Evolutionary conservation across 2,329 filamentous ascomycete genomes (phyloP), one percentile per base, ranked within the genome.

Genomic region (Penicillium sp.): DNA sequence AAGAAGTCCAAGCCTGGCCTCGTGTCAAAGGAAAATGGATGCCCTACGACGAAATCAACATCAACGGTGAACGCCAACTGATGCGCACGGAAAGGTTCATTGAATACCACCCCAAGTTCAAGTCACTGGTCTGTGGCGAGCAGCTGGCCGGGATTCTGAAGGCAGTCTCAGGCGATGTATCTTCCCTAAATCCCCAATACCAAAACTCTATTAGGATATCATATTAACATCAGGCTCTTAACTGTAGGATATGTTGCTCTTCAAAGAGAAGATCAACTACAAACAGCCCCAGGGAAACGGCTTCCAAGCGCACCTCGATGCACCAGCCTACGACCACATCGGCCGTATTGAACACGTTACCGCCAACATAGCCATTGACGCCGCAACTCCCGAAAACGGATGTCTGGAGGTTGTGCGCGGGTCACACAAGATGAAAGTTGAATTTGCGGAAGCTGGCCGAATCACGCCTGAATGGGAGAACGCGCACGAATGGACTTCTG

Each of bases 191-290:
- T 2, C 27, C 42, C 15, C 9, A 21, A 21, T 3, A 21, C 10
- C 2, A 3, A 31, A 31, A 6, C 6, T 19, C 1, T 31, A 2
- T 19, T 15, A 15, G 12, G 4, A 5, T 21, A 13, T 10, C 3
- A 45, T 21, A 15, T 13, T 52, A 19, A 56, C 10, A 27, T 19
- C 35, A 29, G 4, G 40, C 12, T 15, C 3, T 27, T 6, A 8
- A 27, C 7, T 9, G 2, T n/a, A 72, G 62, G 67, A 73, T 19
- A 73, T 73, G 69, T 50, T 72, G 12, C 64, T 74, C 15, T 74
- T 74, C 64, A 74, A 74, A 59, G 71, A 73, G 52, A 74, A 74
- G 53, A 73, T 75, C 61, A 75, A 75, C 56, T 74, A 73, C 59
- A 75, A 75, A 46, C 65, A 70, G 50, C 63, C 71, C 12, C 54